Evolutionary conservation across 495 filamentous ascomycete genomes (phyloP).

Genomic region (Penicillium daleae): DNA sequence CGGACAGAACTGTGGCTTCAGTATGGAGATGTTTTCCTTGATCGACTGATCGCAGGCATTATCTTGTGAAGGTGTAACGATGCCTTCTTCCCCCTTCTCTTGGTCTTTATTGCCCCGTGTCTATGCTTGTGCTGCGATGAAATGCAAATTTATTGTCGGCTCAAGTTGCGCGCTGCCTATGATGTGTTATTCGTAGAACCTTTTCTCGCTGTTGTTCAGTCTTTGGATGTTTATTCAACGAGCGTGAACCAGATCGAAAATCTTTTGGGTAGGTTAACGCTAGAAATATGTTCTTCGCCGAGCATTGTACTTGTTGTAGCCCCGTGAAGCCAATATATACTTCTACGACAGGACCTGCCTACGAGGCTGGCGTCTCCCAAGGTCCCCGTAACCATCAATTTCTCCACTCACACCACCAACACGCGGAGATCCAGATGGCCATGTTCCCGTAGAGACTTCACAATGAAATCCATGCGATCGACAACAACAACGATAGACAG

Average conservation of each 20-base stretch:
- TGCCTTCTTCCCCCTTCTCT: not conserved
- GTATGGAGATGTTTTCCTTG: not conserved
- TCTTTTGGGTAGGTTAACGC: too few relatives aligned
- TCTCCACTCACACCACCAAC: not conserved
- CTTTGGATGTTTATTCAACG: not conserved
- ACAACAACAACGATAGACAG: not conserved
- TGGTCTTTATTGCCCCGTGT: not conserved
- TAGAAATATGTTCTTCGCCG: too few relatives aligned
- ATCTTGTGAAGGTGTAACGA: not conserved
- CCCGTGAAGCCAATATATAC: too few relatives aligned
- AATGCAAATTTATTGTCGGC: too few relatives aligned
- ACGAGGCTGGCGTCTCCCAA: too few relatives aligned
- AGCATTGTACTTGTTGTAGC: too few relatives aligned
- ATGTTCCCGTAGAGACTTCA: not conserved
- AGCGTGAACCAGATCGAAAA: not conserved
- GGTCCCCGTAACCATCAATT: not conserved
- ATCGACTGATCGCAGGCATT: not conserved
- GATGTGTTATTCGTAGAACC: not conserved
- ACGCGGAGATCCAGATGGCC: not conserved
- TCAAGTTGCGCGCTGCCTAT: not conserved
- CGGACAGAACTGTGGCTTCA: not conserved
- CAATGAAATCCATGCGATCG: constrained; percentile 1
- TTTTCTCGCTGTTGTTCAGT: not conserved
- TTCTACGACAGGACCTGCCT: too few relatives aligned
- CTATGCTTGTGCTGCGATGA: too few relatives aligned